Conservation (phyloP, 306 rosid genomes). For the Luffa acutangula region DNA sequence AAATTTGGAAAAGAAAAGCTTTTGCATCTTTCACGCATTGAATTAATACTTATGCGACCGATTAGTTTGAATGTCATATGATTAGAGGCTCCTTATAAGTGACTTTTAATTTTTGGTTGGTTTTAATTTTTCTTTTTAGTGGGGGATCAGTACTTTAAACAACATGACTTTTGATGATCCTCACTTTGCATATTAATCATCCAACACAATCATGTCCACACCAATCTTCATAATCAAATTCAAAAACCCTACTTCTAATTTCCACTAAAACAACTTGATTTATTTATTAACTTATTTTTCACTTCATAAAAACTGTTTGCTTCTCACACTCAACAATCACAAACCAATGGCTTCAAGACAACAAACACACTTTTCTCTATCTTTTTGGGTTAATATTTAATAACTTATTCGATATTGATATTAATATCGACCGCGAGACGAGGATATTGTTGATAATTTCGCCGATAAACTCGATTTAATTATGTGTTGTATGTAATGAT, state of each 20-base stretch:
- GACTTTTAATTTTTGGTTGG: not conserved
- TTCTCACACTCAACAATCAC: not conserved
- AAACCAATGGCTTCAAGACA: not conserved
- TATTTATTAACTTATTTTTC: not conserved
- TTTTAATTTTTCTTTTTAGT: not conserved
- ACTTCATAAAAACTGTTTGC: not conserved
- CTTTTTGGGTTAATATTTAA: not conserved
- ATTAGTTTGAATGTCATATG: conserved; percentile 1
- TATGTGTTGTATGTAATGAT: not conserved
- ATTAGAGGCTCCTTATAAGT: not conserved
- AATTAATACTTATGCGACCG: not conserved
- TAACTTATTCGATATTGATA: not conserved
- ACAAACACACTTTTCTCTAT: not conserved
- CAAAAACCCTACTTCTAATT: not conserved
- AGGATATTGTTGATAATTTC: not conserved
- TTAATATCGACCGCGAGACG: not conserved
- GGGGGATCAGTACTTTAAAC: conserved; percentile 5
- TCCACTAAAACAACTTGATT: not conserved
- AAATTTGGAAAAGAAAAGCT: not conserved
- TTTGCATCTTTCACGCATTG: conserved; percentile 4
- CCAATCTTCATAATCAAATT: not conserved
- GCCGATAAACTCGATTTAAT: not conserved
- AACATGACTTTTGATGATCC: not conserved
- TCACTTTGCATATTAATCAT: conserved; percentile 8
- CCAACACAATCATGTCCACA: not conserved